A percentile compares a stretch with the other conserved stretches of the same genome.
These are phyloP conservation scores for Solanum medicagineum DNA, from an alignment of 257 asterid species.

Conservation along the genomic window DNA sequence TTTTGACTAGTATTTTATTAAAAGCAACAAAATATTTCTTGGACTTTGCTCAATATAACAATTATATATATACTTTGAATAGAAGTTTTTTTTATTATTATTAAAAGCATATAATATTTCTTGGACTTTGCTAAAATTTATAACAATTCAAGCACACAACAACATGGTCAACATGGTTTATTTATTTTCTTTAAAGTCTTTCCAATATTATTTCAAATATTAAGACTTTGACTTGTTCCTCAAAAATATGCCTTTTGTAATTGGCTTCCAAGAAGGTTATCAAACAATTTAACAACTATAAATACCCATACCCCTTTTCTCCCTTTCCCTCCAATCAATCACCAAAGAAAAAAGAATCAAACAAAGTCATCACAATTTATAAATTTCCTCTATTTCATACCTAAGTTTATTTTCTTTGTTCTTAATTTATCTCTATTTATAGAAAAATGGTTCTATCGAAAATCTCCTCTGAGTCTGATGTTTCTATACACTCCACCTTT, in stretches of 20 bases:
- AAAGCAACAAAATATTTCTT: not conserved
- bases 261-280: not conserved
- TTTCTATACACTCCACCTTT: conserved; percentile 3
- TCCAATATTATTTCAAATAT: not conserved
- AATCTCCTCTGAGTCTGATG: conserved; percentile 2
- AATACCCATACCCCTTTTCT: not conserved
- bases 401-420: not conserved
- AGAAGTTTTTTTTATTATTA: not conserved
- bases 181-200: not conserved
- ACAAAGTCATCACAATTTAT: too few relatives aligned
- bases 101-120: not conserved
- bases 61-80: not conserved
- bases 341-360: not conserved
- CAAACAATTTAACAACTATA: not conserved
- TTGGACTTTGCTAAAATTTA: too few relatives aligned
- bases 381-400: not conserved
- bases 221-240: not conserved
- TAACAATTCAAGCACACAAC: not conserved
- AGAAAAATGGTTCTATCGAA: conserved; percentile 5
- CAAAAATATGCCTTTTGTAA: not conserved
- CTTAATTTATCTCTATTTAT: not conserved
- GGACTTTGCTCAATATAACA: not conserved
- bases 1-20: not conserved
- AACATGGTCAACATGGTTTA: not conserved
- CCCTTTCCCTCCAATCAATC: not conserved